Evolutionary conservation across 495 filamentous ascomycete species (phyloP), one percentile per base, ranked within the genome.

Genomic region (Penicillium argentinense): DNA sequence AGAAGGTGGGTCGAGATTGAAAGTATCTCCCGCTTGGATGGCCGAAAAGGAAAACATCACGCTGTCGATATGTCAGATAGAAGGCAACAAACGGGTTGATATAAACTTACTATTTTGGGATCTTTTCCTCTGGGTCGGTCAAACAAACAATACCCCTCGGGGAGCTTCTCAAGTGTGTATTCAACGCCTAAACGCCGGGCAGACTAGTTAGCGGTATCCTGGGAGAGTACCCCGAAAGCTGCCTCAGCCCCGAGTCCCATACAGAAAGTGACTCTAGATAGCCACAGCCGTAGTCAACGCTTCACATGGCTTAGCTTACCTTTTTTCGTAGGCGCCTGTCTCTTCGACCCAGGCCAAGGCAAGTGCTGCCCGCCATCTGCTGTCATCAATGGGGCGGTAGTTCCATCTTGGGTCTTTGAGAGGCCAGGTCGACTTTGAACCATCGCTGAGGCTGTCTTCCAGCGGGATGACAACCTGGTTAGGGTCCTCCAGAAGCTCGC

Each of bases 21-120:
- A 77, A 84, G 26, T 60, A 68, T 22, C 62, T 52, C 4, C 74
- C 73, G 24, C 62, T 63, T 1, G 79, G 79, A 54, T 84, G 78
- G 3, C 81, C 81, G 45, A 66, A 83, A 9, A 84, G 63, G 36
- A 72, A 79, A 17, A 66, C 60, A 48, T 84, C 80, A 37, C 68
- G 60, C 72, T 79, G 42, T 7, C 8, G 27, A 8, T 14, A 11
- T 11, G 21, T 53, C 34, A 59, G 49, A 17, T 37, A 6, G 7
- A 33, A n/a, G 19, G 22, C 18, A 9, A 41, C 5, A 33, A 25
- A 46, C 27, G 12, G 2, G n/a, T 11, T 24, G 33, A n/a, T 8
- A 33, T 11, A 33, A 37, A 59, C 71, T 60, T 51, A 76, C 73
- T 25, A 63, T 54, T 1, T 44, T 43, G 5, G 66, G 68, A 26